Evolutionary conservation across 352 stramenopile genomes (phyloP).

Genomic region (Sclerospora graminicola): DNA sequence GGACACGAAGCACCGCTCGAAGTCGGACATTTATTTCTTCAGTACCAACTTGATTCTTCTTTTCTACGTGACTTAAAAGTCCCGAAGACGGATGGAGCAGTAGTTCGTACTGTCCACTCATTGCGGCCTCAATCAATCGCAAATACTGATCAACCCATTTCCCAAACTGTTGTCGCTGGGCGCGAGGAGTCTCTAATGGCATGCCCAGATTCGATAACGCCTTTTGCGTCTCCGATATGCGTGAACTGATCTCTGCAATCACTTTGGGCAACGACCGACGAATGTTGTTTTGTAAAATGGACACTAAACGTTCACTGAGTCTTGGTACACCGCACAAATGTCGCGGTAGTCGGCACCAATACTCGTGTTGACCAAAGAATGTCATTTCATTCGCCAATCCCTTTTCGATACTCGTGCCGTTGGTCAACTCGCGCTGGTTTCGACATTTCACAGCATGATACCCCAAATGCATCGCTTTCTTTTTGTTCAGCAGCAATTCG

Average conservation of each 20-base stretch:
- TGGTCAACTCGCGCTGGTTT: constrained; percentile 55
- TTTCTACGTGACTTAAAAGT: constrained; percentile 20
- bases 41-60: no score
- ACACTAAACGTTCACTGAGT: constrained; percentile 26
- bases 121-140: constrained; percentile 20
- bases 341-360: constrained; percentile 23
- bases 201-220: constrained; percentile 18
- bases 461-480: constrained; percentile 48
- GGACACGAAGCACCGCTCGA: background rate
- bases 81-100: background rate
- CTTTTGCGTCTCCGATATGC: constrained; percentile 10
- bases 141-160: constrained; percentile 23
- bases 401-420: constrained; percentile 42
- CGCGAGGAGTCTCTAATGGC: constrained; percentile 9
- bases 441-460: constrained; percentile 85
- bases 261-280: constrained; percentile 33
- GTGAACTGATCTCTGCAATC: constrained; percentile 27
- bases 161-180: constrained; percentile 23
- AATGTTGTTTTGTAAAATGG: constrained; percentile 44
- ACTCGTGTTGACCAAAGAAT: constrained; percentile 46
- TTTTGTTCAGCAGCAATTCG: constrained; percentile 66
- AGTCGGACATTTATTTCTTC: constrained; percentile 20
- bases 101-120: constrained; percentile 22
- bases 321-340: constrained; percentile 25
- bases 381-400: constrained; percentile 35